These are phyloP conservation scores for Solanum appendiculatum DNA, from an alignment of 257 asterid genomes.

Conservation along the genomic window DNA sequence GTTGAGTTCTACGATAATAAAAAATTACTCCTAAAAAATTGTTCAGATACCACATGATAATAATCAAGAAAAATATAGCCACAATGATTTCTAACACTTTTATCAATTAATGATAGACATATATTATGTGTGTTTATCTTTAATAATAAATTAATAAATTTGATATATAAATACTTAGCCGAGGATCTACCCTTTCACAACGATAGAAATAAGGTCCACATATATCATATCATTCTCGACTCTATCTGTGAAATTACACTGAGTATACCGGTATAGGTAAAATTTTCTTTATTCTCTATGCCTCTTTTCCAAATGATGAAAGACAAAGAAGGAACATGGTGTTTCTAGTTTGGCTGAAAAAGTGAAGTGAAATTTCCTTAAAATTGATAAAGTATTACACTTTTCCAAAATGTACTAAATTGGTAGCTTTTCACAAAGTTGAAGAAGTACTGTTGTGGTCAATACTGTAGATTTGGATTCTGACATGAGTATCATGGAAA, in stretches of 20 bases:
- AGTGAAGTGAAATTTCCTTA: constrained; percentile 1
- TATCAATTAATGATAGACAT: background rate
- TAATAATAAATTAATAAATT: too few relatives aligned
- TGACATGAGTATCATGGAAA: background rate
- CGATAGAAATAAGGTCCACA: background rate
- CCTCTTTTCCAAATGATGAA: background rate
- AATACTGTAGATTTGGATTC: background rate
- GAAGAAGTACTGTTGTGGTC: background rate
- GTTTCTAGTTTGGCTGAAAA: background rate
- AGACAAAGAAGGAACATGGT: background rate
- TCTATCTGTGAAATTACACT: background rate
- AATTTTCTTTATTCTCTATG: background rate
- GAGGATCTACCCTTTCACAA: background rate
- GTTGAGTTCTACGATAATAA: too few relatives aligned
- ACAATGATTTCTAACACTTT: background rate
- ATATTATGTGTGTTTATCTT: too few relatives aligned
- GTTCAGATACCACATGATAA: background rate
- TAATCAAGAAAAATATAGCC: background rate
- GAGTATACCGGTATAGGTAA: background rate
- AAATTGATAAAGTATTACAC: background rate
- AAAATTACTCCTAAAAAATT: too few relatives aligned
- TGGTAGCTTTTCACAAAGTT: background rate
- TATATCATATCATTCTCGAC: background rate
- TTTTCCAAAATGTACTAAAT: background rate
- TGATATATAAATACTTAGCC: background rate